Evolutionary conservation across 2,329 filamentous ascomycete genomes (phyloP), one percentile per base, ranked within the genome.

Genomic region (Beauveria pseudobassiana): DNA sequence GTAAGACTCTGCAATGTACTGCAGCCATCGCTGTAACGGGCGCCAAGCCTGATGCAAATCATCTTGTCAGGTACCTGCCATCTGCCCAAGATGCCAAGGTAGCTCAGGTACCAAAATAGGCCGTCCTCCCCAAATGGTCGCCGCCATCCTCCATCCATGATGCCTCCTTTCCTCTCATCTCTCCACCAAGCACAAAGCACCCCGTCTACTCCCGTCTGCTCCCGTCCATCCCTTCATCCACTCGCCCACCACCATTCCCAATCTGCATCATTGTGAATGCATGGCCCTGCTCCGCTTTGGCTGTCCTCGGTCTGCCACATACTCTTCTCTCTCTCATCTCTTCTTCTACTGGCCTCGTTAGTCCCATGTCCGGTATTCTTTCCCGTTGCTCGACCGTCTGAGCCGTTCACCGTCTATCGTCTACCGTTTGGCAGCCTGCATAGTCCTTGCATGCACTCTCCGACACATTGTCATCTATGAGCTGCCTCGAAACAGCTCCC

Each of bases 271-370:
- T 38, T 34, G 48, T 60, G 18, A 53, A 30, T 60, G 48, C 48
- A 59, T 59, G 57, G 57, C 26, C 48, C 49, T 52, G 57, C 57
- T 60, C 57, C 57, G 57, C 49, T 60, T 60, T 45, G 46, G 12
- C 22, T 18, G 45, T 30, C 48, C 48, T 59, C 22, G 28, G 45
- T 42, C 55, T 49, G 55, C 43, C 55, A 22, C 55, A 50, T 38
- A 22, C 38, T 45, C 26, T 60, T 9, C 52, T 53, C 40, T 59
- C 57, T 60, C 49, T 38, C 57, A 34, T 53, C 49, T 38, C 40
- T 52, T 58, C 46, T 42, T 53, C 49, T 60, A 26, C 57, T 60
- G 40, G 57, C 24, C 26, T 53, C 49, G 48, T 42, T 45, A 46
- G 38, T 53, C 57, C 40, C 49, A 53, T 60, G 43, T 48, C 26